Percentiles rank a stretch among this genome's conserved stretches.
phyloP scores from a whole-genome alignment of 2,329 filamentous ascomycete genomes.

The Neofusicoccum cordaticola region DNA sequence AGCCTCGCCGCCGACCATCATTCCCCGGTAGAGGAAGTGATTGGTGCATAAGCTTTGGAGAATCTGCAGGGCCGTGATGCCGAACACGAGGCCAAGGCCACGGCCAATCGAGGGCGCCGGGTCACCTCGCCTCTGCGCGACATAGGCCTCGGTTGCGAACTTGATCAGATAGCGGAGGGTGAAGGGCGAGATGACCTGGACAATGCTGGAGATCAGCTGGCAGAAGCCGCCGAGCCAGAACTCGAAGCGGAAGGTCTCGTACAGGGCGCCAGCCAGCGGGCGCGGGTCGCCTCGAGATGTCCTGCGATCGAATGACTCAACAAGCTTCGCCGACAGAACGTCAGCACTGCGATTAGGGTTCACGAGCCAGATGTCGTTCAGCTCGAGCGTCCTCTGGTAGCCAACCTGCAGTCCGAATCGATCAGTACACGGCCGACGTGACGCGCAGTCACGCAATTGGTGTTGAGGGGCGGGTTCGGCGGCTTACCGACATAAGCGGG shows the following conservation, averaged over 20 bases:
- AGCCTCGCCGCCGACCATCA: constrained; percentile 83
- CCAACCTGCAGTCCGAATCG: constrained; percentile 56
- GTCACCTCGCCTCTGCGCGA: constrained; percentile 53
- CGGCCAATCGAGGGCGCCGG: constrained; percentile 65
- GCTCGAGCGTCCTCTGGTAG: constrained; percentile 78
- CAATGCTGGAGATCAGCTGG: constrained; percentile 67
- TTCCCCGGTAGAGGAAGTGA: constrained; percentile 89
- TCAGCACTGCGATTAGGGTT: constrained; percentile 77
- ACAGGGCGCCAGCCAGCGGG: constrained; percentile 75
- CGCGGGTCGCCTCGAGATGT: constrained; percentile 66
- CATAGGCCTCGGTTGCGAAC: constrained; percentile 78
- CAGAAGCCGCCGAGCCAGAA: constrained; percentile 82
- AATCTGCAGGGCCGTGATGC: constrained; percentile 82
- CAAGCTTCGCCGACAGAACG: constrained; percentile 64
- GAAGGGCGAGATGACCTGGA: constrained; percentile 80
- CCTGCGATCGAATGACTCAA: constrained; percentile 67
- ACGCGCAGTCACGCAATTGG: background rate
- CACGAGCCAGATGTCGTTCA: constrained; percentile 83
- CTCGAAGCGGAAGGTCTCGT: constrained; percentile 81
- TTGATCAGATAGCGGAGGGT: constrained; percentile 80
- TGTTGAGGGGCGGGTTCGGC: background rate
- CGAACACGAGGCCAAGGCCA: constrained; percentile 80
- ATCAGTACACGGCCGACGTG: background rate
- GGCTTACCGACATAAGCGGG: constrained; percentile 64
- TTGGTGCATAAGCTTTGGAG: constrained; percentile 77